Conservation (phyloP, 2,329 filamentous ascomycete genomes). For the Pseudogymnoascus sp. region DNA sequence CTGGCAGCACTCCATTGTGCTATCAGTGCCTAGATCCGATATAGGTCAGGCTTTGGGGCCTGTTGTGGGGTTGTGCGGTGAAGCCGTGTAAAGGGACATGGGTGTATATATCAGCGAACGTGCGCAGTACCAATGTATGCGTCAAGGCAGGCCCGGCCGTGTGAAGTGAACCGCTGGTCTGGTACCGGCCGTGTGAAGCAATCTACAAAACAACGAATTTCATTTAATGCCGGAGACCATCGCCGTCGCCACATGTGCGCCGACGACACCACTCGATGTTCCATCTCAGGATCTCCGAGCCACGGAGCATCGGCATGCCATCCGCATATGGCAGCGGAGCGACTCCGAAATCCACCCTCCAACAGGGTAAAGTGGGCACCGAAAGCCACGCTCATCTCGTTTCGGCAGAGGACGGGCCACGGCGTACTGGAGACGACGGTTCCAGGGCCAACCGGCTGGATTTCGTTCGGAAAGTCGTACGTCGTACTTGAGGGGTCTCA, state of each 20-base stretch:
- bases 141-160: not conserved
- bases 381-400: not conserved
- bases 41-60: not conserved
- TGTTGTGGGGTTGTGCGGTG: not conserved
- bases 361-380: not conserved
- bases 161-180: not conserved
- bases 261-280: not conserved
- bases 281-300: not conserved
- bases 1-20: not conserved
- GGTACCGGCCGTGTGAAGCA: not conserved
- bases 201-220: not conserved
- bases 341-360: not conserved
- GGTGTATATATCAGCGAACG: slow-evolving; percentile 3
- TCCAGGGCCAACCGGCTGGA: slow-evolving; percentile 4
- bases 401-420: not conserved
- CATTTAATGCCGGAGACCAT: not conserved
- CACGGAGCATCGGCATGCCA: not conserved
- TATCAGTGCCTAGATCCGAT: not conserved
- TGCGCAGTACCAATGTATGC: not conserved
- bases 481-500: not conserved
- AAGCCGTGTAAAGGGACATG: not conserved
- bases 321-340: not conserved
- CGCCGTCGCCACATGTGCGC: not conserved
- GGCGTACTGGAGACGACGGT: not conserved
- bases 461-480: not conserved